Percentiles rank a stretch among this genome's conserved stretches.
Evolutionary conservation across 495 filamentous ascomycete species (phyloP).

Genomic region (Hypoxylon cercidicola): DNA sequence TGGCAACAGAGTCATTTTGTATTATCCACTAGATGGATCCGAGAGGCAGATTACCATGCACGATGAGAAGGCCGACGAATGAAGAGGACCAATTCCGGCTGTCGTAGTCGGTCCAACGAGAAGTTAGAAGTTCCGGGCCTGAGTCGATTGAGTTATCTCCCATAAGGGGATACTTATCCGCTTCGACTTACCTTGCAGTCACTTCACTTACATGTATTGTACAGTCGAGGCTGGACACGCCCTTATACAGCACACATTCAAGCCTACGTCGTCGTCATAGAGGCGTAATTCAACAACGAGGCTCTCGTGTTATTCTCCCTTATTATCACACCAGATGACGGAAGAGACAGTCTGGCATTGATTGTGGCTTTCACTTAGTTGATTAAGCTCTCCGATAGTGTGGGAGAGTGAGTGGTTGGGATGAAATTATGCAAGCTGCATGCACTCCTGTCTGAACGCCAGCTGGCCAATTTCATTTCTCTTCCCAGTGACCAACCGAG

Average conservation of each 20-base stretch:
- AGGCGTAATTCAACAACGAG: too few species aligned
- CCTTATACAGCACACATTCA: too few species aligned
- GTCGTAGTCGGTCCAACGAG: conserved; percentile 20
- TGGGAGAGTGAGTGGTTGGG: conserved; percentile 28
- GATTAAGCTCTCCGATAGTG: conserved; percentile 29
- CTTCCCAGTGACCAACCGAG: conserved; percentile 7
- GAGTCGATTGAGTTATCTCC: conserved; percentile 16
- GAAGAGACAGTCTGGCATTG: conserved; percentile 19
- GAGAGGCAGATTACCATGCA: conserved; percentile 29
- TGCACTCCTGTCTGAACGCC: conserved; percentile 42
- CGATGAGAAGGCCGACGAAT: conserved; percentile 33
- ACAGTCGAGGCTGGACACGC: too few species aligned
- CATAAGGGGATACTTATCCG: conserved; percentile 13
- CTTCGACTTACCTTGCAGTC: not conserved
- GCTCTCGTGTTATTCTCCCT: too few species aligned
- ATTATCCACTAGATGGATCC: conserved; percentile 36
- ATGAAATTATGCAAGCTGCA: conserved; percentile 40
- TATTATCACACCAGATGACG: not conserved
- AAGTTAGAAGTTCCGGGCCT: conserved; percentile 11
- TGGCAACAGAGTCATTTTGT: conserved; percentile 22
- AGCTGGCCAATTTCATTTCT: conserved; percentile 25
- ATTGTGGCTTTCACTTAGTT: conserved; percentile 30
- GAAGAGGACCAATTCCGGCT: conserved; percentile 25
- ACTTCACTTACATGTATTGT: conserved; percentile 1
- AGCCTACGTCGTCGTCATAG: too few species aligned